These are phyloP conservation scores for Hevea brasiliensis DNA, from an alignment of 345 rosid genomes.

Conservation along the genomic window DNA sequence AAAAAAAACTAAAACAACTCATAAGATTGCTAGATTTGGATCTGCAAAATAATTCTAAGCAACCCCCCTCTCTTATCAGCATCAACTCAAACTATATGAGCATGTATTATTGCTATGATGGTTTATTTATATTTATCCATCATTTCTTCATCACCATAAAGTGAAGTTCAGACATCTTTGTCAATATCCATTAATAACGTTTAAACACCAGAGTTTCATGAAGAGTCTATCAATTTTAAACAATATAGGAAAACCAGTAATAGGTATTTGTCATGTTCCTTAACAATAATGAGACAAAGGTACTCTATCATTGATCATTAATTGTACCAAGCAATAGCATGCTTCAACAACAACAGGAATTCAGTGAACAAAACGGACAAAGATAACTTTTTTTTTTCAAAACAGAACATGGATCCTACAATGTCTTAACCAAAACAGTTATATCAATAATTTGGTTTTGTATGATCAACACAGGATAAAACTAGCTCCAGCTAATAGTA, in stretches of 20 bases:
- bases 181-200: too few species aligned
- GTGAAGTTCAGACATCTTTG: background rate
- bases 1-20: background rate
- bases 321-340: background rate
- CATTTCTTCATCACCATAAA: background rate
- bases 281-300: background rate
- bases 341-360: conserved; percentile 4
- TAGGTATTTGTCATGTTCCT: background rate
- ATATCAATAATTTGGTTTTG: background rate
- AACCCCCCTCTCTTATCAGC: background rate
- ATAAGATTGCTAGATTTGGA: background rate
- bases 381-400: background rate
- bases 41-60: background rate
- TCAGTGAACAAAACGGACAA: background rate
- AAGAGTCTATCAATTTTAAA: background rate
- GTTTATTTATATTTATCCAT: too few species aligned
- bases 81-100: background rate
- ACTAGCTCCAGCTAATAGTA: background rate
- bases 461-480: too few species aligned
- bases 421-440: background rate
- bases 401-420: background rate
- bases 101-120: background rate
- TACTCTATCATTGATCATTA: background rate
- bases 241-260: background rate
- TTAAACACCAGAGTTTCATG: background rate